These are phyloP conservation scores for Plasmodium billcollinsi DNA, from an alignment of 169 alveolate genomes.

Conservation along the genomic window DNA sequence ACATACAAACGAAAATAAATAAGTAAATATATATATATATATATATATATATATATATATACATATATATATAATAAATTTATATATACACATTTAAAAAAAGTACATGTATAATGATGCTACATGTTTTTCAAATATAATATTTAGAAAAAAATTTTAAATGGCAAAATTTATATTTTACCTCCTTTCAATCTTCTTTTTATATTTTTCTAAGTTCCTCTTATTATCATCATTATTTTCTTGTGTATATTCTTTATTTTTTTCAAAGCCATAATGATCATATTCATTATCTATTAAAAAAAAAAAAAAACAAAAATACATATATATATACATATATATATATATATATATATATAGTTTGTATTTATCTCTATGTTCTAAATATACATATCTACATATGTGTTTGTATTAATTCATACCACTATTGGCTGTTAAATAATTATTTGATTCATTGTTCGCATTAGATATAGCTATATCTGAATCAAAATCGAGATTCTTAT, in stretches of 20 bases:
- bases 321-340: neutral
- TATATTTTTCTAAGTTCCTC: conserved; percentile 37
- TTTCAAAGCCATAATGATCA: conserved; percentile 75
- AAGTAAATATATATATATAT: neutral
- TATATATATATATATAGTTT: no score
- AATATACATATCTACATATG: neutral
- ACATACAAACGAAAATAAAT: neutral
- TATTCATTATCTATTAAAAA: conserved; percentile 48
- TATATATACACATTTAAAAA: conserved; percentile 3
- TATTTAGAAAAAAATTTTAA: no score
- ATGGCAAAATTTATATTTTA: neutral
- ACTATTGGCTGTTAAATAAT: conserved; percentile 54
- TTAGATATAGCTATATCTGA: conserved; percentile 68
- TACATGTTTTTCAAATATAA: neutral
- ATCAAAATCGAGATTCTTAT: conserved; percentile 26
- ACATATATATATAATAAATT: neutral
- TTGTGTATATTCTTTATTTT: conserved; percentile 31
- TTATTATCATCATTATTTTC: conserved; percentile 27
- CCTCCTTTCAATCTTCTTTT: conserved; percentile 67
- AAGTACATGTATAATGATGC: neutral
- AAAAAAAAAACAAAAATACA: neutral
- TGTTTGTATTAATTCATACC: conserved; percentile 17
- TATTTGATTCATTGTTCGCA: conserved; percentile 56
- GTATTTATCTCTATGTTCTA: neutral
- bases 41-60: conserved; percentile 12